Evolutionary conservation across 192 early-diverging fungal species (phyloP).

Genomic region (Coemansia sp.): DNA sequence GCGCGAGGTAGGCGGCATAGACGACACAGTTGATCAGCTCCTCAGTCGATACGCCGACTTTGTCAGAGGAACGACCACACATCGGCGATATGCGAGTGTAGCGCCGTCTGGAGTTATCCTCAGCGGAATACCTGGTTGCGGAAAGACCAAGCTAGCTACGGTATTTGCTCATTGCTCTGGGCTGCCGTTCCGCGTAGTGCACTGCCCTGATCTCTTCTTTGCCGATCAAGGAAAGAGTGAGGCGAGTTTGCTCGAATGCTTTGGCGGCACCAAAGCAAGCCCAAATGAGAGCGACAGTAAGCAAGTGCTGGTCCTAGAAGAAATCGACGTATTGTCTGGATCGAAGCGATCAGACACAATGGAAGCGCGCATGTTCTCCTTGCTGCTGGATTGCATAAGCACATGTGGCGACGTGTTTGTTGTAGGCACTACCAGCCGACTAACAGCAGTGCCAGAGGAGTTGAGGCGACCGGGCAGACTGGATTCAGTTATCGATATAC

Average conservation of each 20-base stretch:
- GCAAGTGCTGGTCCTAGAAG: slow-evolving; percentile 43
- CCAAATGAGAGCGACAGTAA: background rate
- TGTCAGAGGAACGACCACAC: background rate
- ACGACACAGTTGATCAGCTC: slow-evolving; percentile 31
- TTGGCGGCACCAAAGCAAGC: slow-evolving; percentile 12
- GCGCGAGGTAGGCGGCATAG: slow-evolving; percentile 40
- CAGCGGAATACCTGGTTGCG: slow-evolving; percentile 47
- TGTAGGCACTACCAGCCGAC: slow-evolving; percentile 38
- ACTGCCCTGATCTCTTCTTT: slow-evolving; percentile 48
- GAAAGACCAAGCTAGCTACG: slow-evolving; percentile 44
- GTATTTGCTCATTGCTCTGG: slow-evolving; percentile 32
- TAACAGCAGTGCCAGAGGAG: slow-evolving; percentile 31
- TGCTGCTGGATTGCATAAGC: slow-evolving; percentile 45
- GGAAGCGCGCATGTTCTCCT: slow-evolving; percentile 47
- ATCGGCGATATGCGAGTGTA: background rate
- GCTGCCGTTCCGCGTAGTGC: slow-evolving; percentile 24
- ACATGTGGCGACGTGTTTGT: slow-evolving; percentile 32
- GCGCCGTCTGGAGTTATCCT: slow-evolving; percentile 39
- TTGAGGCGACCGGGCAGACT: slow-evolving; percentile 40
- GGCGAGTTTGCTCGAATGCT: slow-evolving; percentile 23
- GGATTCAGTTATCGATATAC: slow-evolving; percentile 28
- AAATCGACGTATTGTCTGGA: slow-evolving; percentile 47
- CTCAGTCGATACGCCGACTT: slow-evolving; percentile 32
- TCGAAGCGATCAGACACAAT: slow-evolving; percentile 31
- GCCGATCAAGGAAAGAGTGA: slow-evolving; percentile 53